Evolutionary conservation across 2,329 filamentous ascomycete genomes (phyloP).

Genomic region (Sarocladium kiliense): DNA sequence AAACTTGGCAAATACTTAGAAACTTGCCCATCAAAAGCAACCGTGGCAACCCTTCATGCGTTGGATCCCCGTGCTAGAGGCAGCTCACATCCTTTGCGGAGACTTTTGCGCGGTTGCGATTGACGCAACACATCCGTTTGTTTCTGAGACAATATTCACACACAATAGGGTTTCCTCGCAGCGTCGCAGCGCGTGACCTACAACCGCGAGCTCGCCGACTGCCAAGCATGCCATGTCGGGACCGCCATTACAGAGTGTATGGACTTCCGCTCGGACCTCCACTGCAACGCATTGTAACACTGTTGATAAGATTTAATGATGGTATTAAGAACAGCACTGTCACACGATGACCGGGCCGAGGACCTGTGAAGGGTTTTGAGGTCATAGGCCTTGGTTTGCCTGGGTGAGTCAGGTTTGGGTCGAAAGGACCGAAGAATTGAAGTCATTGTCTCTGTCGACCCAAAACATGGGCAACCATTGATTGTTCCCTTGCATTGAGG

Average conservation of each 20-base stretch:
- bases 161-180: neutral
- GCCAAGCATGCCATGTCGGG: neutral
- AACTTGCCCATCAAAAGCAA: neutral
- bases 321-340: neutral
- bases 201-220: neutral
- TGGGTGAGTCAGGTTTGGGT: neutral
- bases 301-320: neutral
- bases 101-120: neutral
- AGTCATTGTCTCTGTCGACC: neutral
- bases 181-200: neutral
- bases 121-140: neutral
- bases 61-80: neutral
- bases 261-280: neutral
- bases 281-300: neutral
- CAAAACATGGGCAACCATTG: neutral
- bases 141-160: slow-evolving; percentile 2
- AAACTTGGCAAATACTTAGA: neutral
- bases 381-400: neutral
- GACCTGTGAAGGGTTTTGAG: neutral
- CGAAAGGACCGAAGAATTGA: slow-evolving; percentile 3
- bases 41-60: neutral
- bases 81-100: neutral
- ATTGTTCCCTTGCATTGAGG: neutral
- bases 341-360: neutral
- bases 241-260: too few species aligned